These are phyloP conservation scores for Phialemoniopsis sp. DNA, from an alignment of 2,329 filamentous ascomycete species.

Conservation along the genomic window DNA sequence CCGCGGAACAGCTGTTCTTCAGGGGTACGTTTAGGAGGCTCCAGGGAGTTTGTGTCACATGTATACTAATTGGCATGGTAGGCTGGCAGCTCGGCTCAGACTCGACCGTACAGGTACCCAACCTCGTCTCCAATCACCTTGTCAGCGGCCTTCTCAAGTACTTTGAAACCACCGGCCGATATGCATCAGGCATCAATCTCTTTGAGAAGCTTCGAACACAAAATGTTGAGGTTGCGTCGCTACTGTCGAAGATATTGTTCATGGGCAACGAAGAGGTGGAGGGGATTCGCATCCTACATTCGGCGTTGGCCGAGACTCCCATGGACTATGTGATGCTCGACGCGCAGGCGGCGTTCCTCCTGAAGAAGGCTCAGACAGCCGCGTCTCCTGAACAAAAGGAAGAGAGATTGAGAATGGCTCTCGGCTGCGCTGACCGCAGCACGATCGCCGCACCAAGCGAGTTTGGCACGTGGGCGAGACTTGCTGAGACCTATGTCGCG, in stretches of 20 bases:
- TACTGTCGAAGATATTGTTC: conserved; percentile 86
- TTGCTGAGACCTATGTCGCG: conserved; percentile 90
- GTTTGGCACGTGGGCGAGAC: conserved; percentile 91
- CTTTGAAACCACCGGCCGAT: conserved; percentile 91
- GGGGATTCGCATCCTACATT: conserved; percentile 81
- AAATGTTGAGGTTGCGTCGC: conserved; percentile 89
- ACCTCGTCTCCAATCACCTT: conserved; percentile 92
- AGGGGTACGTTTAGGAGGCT: conserved; percentile 52
- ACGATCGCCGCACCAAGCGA: conserved; percentile 95
- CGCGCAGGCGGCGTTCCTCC: conserved; percentile 86
- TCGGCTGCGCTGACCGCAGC: conserved; percentile 90
- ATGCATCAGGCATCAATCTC: conserved; percentile 91
- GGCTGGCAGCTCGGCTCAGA: conserved; percentile 96
- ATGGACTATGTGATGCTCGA: conserved; percentile 99
- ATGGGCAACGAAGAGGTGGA: conserved; percentile 98
- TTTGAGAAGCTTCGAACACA: conserved; percentile 92
- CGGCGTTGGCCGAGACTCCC: conserved; percentile 83
- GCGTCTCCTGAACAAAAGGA: conserved; percentile 51
- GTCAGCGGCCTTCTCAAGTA: conserved; percentile 92
- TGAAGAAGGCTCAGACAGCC: conserved; percentile 69
- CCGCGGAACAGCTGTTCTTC: conserved; percentile 93
- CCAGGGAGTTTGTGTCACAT: background rate
- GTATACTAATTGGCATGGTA: conserved; percentile 47
- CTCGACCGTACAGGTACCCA: conserved; percentile 94
- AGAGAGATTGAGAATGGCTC: conserved; percentile 74